Evolutionary conservation across 2,329 filamentous ascomycete species (phyloP).

Genomic region (Pseudogymnoascus verrucosus): DNA sequence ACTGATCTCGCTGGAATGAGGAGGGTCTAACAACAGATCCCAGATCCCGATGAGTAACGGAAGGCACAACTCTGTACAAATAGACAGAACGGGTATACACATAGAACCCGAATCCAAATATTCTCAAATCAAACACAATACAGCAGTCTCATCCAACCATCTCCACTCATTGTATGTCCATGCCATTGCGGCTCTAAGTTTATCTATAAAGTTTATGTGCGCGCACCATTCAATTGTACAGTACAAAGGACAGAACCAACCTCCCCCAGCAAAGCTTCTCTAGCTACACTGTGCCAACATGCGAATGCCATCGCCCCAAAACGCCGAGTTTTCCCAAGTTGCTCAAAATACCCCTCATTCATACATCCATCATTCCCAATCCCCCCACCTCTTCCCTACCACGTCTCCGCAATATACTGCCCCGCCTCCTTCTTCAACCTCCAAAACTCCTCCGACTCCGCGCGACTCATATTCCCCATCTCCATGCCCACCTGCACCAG

Average conservation of each 20-base stretch:
- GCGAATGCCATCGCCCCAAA: not conserved
- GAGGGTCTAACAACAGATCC: not conserved
- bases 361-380: slow-evolving; percentile 33
- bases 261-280: not conserved
- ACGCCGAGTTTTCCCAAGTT: not conserved
- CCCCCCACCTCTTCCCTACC: slow-evolving; percentile 27
- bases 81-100: not conserved
- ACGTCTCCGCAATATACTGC: slow-evolving; percentile 87
- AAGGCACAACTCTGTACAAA: not conserved
- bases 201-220: not conserved
- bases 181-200: not conserved
- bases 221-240: not conserved
- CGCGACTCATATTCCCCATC: slow-evolving; percentile 76
- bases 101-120: not conserved
- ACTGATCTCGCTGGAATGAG: not conserved
- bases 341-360: not conserved
- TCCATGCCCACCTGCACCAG: slow-evolving; percentile 85
- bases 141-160: not conserved
- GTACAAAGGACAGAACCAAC: not conserved
- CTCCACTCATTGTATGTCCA: not conserved
- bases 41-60: not conserved
- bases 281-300: not conserved
- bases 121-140: not conserved
- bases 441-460: slow-evolving; percentile 86
- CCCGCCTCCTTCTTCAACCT: slow-evolving; percentile 81